Percentiles rank a stretch among this genome's conserved stretches.
Conservation (phyloP, 306 rosid genomes). For the Ormosia semicastrata region DNA sequence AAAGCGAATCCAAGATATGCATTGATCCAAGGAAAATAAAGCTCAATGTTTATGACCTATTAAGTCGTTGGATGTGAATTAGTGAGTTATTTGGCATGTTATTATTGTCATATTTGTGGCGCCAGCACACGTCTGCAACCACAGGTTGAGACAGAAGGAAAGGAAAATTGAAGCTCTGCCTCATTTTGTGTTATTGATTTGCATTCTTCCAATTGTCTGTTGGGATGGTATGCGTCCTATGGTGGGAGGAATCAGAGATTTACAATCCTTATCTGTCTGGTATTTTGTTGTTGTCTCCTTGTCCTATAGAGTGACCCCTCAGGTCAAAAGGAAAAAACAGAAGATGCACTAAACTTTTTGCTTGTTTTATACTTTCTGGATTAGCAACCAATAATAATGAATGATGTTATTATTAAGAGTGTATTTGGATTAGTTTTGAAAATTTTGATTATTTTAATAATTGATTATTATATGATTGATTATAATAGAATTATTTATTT, state of each 20-base stretch:
- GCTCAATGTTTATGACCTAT: neutral
- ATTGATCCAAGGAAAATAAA: neutral
- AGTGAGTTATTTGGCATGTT: constrained; percentile 7
- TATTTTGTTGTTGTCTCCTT: constrained; percentile 16
- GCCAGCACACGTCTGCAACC: neutral
- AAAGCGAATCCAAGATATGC: constrained; percentile 9
- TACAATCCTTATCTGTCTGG: neutral
- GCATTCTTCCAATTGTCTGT: constrained; percentile 6
- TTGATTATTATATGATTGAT: no score
- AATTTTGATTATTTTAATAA: no score
- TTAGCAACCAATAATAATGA: neutral
- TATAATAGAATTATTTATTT: no score
- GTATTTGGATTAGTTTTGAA: no score
- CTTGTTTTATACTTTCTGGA: neutral
- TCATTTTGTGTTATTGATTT: neutral
- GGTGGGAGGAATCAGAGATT: neutral
- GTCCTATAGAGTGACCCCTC: constrained; percentile 8
- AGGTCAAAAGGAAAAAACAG: neutral
- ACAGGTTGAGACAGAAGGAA: constrained; percentile 16
- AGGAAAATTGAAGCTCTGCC: constrained; percentile 14
- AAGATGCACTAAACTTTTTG: neutral
- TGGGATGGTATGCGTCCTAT: neutral
- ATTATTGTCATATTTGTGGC: neutral
- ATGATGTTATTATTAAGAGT: neutral
- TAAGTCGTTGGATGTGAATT: neutral